A percentile compares a stretch with the other conserved stretches of the same genome.
Evolutionary conservation across 257 asterid genomes (phyloP).

Genomic region (Leptodermis oblonga): DNA sequence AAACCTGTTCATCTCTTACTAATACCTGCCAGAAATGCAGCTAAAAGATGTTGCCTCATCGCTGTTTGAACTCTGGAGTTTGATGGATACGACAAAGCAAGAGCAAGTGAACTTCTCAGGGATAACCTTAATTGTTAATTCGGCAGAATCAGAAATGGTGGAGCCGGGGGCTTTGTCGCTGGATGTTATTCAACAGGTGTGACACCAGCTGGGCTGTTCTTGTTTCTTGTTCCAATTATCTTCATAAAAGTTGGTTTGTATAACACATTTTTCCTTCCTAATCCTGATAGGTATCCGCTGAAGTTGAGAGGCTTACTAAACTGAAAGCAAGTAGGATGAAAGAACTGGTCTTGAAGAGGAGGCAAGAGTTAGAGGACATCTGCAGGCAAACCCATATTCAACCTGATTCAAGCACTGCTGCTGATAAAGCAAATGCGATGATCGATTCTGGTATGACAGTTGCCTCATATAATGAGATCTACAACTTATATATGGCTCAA

Average conservation of each 20-base stretch:
- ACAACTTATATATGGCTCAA: background rate
- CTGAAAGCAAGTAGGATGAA: constrained; percentile 90
- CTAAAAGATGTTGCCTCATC: constrained; percentile 69
- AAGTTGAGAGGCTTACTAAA: constrained; percentile 81
- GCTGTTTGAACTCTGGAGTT: constrained; percentile 78
- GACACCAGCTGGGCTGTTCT: constrained; percentile 10
- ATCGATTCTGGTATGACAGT: constrained; percentile 71
- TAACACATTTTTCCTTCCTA: constrained; percentile 8
- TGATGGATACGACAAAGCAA: constrained; percentile 69
- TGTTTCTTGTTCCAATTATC: constrained; percentile 10
- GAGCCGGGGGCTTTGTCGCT: constrained; percentile 66
- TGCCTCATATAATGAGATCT: background rate
- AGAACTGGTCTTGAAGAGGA: constrained; percentile 79
- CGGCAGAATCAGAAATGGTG: constrained; percentile 55
- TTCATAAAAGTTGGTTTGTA: background rate
- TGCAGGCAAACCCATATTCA: constrained; percentile 68
- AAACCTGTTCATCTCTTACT: constrained; percentile 16
- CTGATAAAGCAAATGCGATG: constrained; percentile 84
- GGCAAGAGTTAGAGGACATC: constrained; percentile 80
- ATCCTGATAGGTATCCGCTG: constrained; percentile 50
- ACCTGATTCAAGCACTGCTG: constrained; percentile 82
- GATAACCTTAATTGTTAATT: constrained; percentile 51
- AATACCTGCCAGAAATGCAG: constrained; percentile 42
- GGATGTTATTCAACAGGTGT: constrained; percentile 73
- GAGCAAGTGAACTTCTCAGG: constrained; percentile 54